A percentile compares a stretch with the other conserved stretches of the same genome.
Conservation (phyloP, 495 filamentous ascomycete species). For the Hypoxylon rickii region DNA sequence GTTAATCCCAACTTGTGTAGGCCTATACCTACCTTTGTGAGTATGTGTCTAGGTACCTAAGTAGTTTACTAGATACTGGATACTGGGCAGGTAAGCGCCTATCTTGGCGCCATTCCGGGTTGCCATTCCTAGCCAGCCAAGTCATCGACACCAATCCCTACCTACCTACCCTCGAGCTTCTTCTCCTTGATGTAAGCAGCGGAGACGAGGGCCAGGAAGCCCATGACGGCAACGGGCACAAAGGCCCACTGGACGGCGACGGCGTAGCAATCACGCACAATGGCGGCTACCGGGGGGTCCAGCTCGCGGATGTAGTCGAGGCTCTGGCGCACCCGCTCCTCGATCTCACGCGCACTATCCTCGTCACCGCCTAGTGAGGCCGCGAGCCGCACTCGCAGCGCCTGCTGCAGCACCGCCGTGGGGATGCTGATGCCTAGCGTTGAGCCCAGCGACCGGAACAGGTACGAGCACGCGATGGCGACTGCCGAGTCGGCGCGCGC, state of each 20-base stretch:
- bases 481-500: constrained; percentile 72
- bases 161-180: constrained; percentile 40
- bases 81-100: no score
- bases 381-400: constrained; percentile 63
- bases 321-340: constrained; percentile 71
- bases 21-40: neutral
- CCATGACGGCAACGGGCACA: constrained; percentile 34
- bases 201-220: constrained; percentile 30
- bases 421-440: constrained; percentile 73
- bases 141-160: neutral
- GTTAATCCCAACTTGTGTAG: neutral
- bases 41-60: no score
- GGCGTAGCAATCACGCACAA: constrained; percentile 72
- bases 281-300: constrained; percentile 60
- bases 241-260: constrained; percentile 44
- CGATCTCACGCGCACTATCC: constrained; percentile 69
- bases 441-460: constrained; percentile 83
- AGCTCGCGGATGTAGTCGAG: constrained; percentile 71
- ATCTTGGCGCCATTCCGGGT: no score
- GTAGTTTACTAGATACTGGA: no score
- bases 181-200: constrained; percentile 49
- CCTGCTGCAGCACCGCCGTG: constrained; percentile 75
- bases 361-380: constrained; percentile 51
- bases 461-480: constrained; percentile 81
- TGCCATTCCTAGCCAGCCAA: neutral